Evolutionary conservation across 2,329 filamentous ascomycete genomes (phyloP).

Genomic region (Alternaria ventricosa): DNA sequence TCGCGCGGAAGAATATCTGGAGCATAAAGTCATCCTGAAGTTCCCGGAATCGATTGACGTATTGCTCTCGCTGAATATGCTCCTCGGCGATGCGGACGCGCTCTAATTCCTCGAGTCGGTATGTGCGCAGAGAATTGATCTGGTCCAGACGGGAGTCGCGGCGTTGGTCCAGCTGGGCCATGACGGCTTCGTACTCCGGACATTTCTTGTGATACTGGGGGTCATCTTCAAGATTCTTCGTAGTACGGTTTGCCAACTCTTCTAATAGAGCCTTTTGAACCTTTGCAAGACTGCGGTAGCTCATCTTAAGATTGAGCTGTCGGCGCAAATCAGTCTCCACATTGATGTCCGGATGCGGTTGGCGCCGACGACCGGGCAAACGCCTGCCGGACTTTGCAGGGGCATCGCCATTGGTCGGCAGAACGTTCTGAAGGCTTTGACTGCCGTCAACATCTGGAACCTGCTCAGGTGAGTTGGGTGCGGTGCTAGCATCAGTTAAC

Average conservation of each 20-base stretch:
- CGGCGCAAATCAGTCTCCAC: slow-evolving; percentile 60
- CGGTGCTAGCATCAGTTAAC: slow-evolving; percentile 46
- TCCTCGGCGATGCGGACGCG: slow-evolving; percentile 44
- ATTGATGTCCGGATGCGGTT: slow-evolving; percentile 54
- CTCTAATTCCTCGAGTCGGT: slow-evolving; percentile 48
- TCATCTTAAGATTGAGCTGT: slow-evolving; percentile 70
- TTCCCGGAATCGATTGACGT: slow-evolving; percentile 43
- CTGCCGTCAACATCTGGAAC: slow-evolving; percentile 42
- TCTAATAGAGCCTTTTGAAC: slow-evolving; percentile 69
- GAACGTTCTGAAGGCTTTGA: slow-evolving; percentile 42
- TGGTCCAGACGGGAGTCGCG: slow-evolving; percentile 50
- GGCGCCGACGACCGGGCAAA: slow-evolving; percentile 54
- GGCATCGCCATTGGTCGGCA: slow-evolving; percentile 45
- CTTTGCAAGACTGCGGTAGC: slow-evolving; percentile 68
- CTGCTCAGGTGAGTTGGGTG: slow-evolving; percentile 45
- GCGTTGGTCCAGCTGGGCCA: slow-evolving; percentile 59
- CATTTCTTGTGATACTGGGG: slow-evolving; percentile 61
- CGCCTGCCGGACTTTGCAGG: slow-evolving; percentile 46
- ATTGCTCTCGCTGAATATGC: slow-evolving; percentile 45
- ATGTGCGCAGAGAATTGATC: slow-evolving; percentile 46
- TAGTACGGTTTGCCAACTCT: slow-evolving; percentile 67
- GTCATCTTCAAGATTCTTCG: slow-evolving; percentile 64
- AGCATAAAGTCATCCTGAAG: slow-evolving; percentile 42
- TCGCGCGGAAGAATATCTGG: slow-evolving; percentile 48
- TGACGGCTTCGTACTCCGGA: slow-evolving; percentile 61